Conservation (phyloP, 1,284 basidiomycete genomes). For the Tilletiopsis washingtonensis region DNA sequence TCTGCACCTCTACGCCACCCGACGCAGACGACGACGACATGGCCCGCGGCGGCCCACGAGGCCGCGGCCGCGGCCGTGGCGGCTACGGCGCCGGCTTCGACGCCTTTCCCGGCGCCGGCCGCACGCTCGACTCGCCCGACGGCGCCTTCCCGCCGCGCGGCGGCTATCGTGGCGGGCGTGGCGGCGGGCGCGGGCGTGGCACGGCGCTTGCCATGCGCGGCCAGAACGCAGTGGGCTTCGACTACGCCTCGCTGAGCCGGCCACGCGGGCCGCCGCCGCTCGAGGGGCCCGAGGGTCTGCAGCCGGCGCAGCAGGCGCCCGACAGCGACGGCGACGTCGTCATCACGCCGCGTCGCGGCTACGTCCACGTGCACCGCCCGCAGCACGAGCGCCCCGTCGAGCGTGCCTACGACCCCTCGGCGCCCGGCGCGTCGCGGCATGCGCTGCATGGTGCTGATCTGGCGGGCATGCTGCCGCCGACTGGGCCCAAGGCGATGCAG, state of each 20-base stretch:
- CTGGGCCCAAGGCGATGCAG: not conserved
- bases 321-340: constrained; percentile 1
- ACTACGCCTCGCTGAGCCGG: constrained; percentile 1
- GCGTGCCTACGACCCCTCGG: too few species aligned
- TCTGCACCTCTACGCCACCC: too few species aligned
- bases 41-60: too few species aligned
- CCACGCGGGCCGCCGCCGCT: not conserved
- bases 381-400: not conserved
- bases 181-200: too few species aligned
- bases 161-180: too few species aligned
- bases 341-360: not conserved
- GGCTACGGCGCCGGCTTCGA: too few species aligned
- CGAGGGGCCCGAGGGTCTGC: not conserved
- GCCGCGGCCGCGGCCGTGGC: too few species aligned
- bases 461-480: not conserved
- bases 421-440: too few species aligned
- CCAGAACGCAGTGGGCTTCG: constrained; percentile 6
- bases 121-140: too few species aligned
- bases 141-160: too few species aligned
- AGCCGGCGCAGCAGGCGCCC: not conserved
- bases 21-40: too few species aligned
- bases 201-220: not conserved
- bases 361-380: not conserved
- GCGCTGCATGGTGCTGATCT: not conserved
- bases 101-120: too few species aligned